Base-by-base conservation (phyloP, 495 filamentous ascomycete genomes). In the Elasticomyces elasticus region DNA sequence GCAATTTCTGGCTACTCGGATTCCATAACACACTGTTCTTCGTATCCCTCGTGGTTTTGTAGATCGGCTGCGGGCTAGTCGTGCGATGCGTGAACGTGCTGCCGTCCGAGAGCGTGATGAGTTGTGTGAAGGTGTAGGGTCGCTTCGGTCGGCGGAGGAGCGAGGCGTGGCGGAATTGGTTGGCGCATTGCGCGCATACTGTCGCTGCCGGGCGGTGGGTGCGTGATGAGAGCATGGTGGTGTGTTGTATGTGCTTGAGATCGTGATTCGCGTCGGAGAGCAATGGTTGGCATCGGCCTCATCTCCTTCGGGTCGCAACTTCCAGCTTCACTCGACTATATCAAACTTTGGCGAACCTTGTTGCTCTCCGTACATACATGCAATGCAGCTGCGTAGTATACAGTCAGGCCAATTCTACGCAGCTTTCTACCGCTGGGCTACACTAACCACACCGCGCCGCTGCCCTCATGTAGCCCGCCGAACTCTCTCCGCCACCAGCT, bases 91-190 rank as follows among this genome's bases (percentile, higher is more conserved):
- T 81, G 78, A 81, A 96, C 51, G 88, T 85, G 63, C 77, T 82
- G 52, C 92, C 92, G 76, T 98, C 92, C n/a, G 83, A 83, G 58
- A 95, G 84, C 51, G 90, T 91, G 50, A 97, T 78, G 28, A 98
- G 82, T 71, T 98, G 92, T 20, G 92, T 95, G 79, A 95, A 95
- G 61, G 84, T 87, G 79, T 96, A 96, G 28, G 92, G 92, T 4
- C 90, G 83, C 62, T 86, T 83, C 15, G 87, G 87, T 2, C 94
- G 89, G 30, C 77, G 80, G 64, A 98, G 79, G 55, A 95, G 85
- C n/a, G 84, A 86, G 23, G 92, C 94, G 66, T 89, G 79, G n/a
- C 88, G 85, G 67, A 72, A 71, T 47, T 62, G 56, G 6, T 17
- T 37, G 24, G 41, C 17, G 19, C 23, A 40, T 11, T 55, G 49